These are phyloP conservation scores for Leptographium procerum DNA, from an alignment of 2,329 filamentous ascomycete genomes.

Conservation along the genomic window DNA sequence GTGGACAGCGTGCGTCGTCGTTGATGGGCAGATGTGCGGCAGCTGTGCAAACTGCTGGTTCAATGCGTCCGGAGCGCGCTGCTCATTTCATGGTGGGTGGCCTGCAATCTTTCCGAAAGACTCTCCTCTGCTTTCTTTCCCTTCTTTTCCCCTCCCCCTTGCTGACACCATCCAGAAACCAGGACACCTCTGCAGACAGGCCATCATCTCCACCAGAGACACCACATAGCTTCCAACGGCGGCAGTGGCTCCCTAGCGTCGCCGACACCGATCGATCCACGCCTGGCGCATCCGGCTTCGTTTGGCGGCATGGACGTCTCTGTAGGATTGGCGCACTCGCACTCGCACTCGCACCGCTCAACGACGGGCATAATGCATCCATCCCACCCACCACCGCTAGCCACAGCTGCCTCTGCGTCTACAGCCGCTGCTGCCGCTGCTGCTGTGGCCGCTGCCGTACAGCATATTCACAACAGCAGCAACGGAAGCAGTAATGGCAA, in stretches of 20 bases:
- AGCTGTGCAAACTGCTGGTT: conserved; percentile 55
- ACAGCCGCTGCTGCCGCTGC: conserved; percentile 10
- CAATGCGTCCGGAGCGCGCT: conserved; percentile 47
- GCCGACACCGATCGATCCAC: conserved; percentile 1
- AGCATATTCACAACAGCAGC: not conserved
- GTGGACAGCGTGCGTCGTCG: conserved; percentile 47
- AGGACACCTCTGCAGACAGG: conserved; percentile 24
- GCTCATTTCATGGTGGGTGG: conserved; percentile 47
- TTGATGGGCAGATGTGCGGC: conserved; percentile 48
- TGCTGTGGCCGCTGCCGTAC: conserved; percentile 7
- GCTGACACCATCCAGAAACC: conserved; percentile 2
- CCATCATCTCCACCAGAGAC: conserved; percentile 25
- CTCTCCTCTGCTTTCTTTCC: not conserved
- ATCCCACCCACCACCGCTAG: not conserved
- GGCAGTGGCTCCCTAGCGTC: not conserved
- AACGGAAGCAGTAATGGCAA: not conserved
- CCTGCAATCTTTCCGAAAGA: not conserved
- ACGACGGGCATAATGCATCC: not conserved
- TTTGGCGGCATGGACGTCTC: not conserved
- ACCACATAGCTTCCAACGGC: conserved; percentile 14
- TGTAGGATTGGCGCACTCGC: not conserved
- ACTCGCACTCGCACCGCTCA: not conserved
- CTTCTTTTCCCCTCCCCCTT: not conserved
- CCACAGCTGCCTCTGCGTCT: not conserved
- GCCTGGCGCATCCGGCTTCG: conserved; percentile 1